A percentile compares a stretch with the other conserved stretches of the same genome.
Evolutionary conservation across 768 basidiomycete genomes (phyloP).

Genomic region (Roridomyces roridus): DNA sequence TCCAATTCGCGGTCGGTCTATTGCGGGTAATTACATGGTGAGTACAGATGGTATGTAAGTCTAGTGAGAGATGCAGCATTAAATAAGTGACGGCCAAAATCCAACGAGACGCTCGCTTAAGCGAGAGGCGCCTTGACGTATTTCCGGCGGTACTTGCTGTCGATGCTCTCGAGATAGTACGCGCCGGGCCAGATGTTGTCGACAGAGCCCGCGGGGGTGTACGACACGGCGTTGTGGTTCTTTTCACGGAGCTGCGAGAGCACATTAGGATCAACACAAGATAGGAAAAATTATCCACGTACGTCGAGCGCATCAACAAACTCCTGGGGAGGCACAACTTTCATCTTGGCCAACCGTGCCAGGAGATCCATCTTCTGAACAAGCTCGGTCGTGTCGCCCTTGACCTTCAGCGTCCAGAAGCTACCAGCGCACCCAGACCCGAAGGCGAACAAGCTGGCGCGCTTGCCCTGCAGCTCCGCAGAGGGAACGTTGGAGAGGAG

Average conservation of each 20-base stretch:
- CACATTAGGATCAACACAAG: background rate
- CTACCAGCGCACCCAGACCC: slow-evolving; percentile 94
- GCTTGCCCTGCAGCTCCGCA: slow-evolving; percentile 75
- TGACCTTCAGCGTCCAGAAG: slow-evolving; percentile 89
- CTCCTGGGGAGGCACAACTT: slow-evolving; percentile 90
- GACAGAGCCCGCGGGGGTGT: slow-evolving; percentile 83
- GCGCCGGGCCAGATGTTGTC: slow-evolving; percentile 95
- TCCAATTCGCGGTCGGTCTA: background rate
- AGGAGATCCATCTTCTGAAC: slow-evolving; percentile 81
- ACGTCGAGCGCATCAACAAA: slow-evolving; percentile 86
- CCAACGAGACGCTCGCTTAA: background rate
- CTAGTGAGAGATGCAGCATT: too few relatives aligned
- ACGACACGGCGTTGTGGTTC: slow-evolving; percentile 91
- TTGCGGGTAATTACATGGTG: background rate
- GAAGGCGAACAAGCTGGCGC: slow-evolving; percentile 94
- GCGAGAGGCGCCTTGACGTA: slow-evolving; percentile 53
- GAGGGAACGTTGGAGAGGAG: slow-evolving; percentile 79
- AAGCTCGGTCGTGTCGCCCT: slow-evolving; percentile 87
- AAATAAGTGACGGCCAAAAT: background rate
- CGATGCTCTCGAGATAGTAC: slow-evolving; percentile 92
- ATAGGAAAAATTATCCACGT: slow-evolving; percentile 32
- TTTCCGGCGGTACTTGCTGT: slow-evolving; percentile 90
- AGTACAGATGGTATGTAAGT: background rate
- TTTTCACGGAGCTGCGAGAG: slow-evolving; percentile 83
- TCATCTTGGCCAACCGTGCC: slow-evolving; percentile 80